Percentiles rank a stretch among this genome's conserved stretches.
Evolutionary conservation across 2,329 filamentous ascomycete species (phyloP).

Genomic region (Fusarium marasasianum): DNA sequence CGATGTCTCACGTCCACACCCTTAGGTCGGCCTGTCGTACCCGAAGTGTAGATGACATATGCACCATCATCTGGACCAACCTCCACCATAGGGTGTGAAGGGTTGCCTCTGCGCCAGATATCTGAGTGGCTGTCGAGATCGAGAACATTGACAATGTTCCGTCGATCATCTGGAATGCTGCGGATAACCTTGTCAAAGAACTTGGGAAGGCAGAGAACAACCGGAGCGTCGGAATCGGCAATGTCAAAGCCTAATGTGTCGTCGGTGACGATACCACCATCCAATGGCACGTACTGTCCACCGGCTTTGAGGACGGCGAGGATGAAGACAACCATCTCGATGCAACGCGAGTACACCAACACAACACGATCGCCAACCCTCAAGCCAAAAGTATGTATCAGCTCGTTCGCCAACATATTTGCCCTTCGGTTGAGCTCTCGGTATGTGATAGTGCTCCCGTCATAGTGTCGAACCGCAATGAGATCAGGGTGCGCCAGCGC

Average conservation of each 20-base stretch:
- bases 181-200: constrained; percentile 28
- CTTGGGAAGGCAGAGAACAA: constrained; percentile 26
- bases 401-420: constrained; percentile 27
- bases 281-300: constrained; percentile 29
- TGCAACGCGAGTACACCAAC: constrained; percentile 32
- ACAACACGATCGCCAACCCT: constrained; percentile 28
- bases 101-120: constrained; percentile 15
- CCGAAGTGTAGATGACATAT: constrained; percentile 33
- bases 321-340: constrained; percentile 33
- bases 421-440: constrained; percentile 28
- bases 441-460: constrained; percentile 32
- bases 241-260: constrained; percentile 28
- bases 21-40: constrained; percentile 27
- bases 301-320: constrained; percentile 30
- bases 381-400: constrained; percentile 12
- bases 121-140: constrained; percentile 15
- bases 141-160: constrained; percentile 12
- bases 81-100: constrained; percentile 14
- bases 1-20: constrained; percentile 29
- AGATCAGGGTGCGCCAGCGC: constrained; percentile 30
- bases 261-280: constrained; percentile 29
- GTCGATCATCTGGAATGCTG: constrained; percentile 10
- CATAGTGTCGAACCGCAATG: constrained; percentile 20
- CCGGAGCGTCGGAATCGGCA: constrained; percentile 17
- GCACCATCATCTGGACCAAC: constrained; percentile 20